Conservation (phyloP, 2,329 filamentous ascomycete species). For the Magnaporthiopsis rhizophila region DNA sequence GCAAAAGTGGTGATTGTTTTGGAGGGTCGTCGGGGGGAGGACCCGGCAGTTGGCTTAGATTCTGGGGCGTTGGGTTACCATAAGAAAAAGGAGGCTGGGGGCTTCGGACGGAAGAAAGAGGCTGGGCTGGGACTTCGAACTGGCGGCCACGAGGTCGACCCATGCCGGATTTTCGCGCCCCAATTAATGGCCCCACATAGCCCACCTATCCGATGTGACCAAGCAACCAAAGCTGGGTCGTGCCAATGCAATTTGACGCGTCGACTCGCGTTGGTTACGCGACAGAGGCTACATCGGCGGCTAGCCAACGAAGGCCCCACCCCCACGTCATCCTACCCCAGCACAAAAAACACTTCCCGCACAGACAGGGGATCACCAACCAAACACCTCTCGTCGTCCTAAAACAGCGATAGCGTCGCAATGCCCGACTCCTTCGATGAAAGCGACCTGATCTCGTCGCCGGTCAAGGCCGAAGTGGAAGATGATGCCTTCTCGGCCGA, state of each 20-base stretch:
- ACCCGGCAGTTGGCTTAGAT: not conserved
- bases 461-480: slow-evolving; percentile 12
- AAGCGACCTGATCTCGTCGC: slow-evolving; percentile 17
- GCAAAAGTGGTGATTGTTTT: not conserved
- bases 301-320: not conserved
- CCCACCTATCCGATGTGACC: not conserved
- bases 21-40: not conserved
- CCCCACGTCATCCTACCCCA: not conserved
- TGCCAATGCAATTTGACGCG: not conserved
- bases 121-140: not conserved
- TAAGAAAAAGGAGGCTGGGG: slow-evolving; percentile 14
- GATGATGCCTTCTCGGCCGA: slow-evolving; percentile 40
- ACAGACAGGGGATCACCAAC: not conserved
- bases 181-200: not conserved
- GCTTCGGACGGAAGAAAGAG: slow-evolving; percentile 16
- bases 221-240: not conserved
- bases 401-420: not conserved
- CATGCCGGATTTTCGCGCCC: not conserved
- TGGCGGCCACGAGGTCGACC: not conserved
- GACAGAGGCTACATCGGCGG: not conserved
- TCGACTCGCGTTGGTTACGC: not conserved
- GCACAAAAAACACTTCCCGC: not conserved
- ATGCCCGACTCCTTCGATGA: slow-evolving; percentile 11
- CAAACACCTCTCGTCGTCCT: not conserved
- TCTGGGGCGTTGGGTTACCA: slow-evolving; percentile 8